phyloP scores from a whole-genome alignment of 768 basidiomycete species.

The Panus rudis region DNA sequence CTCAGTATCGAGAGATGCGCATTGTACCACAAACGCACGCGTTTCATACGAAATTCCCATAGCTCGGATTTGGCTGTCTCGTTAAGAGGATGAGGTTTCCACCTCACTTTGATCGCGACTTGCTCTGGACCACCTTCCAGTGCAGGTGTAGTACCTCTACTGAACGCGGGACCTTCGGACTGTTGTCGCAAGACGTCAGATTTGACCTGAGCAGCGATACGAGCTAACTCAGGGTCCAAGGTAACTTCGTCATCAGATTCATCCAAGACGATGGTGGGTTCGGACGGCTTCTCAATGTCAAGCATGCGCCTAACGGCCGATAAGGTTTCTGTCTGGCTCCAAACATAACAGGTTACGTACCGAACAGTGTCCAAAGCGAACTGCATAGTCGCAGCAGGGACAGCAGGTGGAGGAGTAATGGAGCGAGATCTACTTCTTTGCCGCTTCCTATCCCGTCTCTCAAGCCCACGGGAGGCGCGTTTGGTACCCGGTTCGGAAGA shows the following conservation, averaged over 20 bases:
- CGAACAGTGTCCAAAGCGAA: constrained; percentile 54
- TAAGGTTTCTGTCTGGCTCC: constrained; percentile 9
- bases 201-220: constrained; percentile 39
- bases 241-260: constrained; percentile 44
- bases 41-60: constrained; percentile 51
- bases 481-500: constrained; percentile 11
- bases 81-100: constrained; percentile 60
- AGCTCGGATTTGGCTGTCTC: constrained; percentile 28
- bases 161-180: constrained; percentile 13
- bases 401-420: constrained; percentile 67
- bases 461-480: background rate
- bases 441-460: constrained; percentile 21
- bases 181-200: constrained; percentile 20
- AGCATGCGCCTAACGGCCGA: background rate
- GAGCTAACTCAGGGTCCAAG: constrained; percentile 56
- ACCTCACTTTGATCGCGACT: constrained; percentile 51
- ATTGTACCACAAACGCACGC: constrained; percentile 31
- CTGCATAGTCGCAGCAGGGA: constrained; percentile 47
- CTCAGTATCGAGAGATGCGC: background rate
- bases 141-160: constrained; percentile 15
- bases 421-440: constrained; percentile 60
- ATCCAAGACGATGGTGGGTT: constrained; percentile 41
- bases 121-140: constrained; percentile 26
- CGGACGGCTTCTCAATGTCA: constrained; percentile 37
- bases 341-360: constrained; percentile 27